Base-by-base conservation (phyloP, 1,139 yeast species). In the Debaryomyces coudertii region DNA sequence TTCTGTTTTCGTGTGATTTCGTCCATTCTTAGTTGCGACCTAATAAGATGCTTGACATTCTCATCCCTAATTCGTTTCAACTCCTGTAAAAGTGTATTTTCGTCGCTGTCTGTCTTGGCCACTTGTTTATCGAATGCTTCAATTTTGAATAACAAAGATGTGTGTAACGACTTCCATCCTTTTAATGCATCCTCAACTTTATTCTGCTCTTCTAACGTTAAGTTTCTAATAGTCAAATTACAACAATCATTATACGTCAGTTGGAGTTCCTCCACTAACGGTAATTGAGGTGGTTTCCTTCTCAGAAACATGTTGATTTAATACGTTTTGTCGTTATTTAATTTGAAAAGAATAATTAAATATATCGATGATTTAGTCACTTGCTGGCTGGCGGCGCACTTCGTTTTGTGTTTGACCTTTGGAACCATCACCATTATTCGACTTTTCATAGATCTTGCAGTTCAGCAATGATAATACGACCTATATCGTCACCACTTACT, bases 141-240 rank as follows among this genome's bases (percentile, higher is more conserved):
- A 36, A 84, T 64, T 54, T 80, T 80, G 59, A 70, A 80, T 44
- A 82, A 69, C 8, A 83, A 71, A 43, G 79, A 76, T 1, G 87
- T 82, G 53, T 83, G 88, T 15, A 86, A 65, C 7, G 83, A 72
- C 55, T 82, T 84, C 92, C 92, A 86, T 2, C 90, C 90, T 53
- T 77, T 79, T 24, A 83, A 65, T 1, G 92, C 87, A 16, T 76
- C 80, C 46, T 74, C 79, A 42, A 73, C 65, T 16, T 76, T 71
- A 33, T 75, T 71, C 16, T 71, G 68, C 50, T 85, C 86, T 56
- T 86, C 92, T 22, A 80, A 58, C 5, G 80, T 73, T 43, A 83
- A 60, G 60, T 83, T 80, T 52, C 76, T 71, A 45, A 85, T 71
- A 9, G 88, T 75, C 47, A 71, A 70, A 55, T 79, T 79, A 45